Evolutionary conservation across 2,329 filamentous ascomycete genomes (phyloP).

Genomic region (Pleoardoris graminearum): DNA sequence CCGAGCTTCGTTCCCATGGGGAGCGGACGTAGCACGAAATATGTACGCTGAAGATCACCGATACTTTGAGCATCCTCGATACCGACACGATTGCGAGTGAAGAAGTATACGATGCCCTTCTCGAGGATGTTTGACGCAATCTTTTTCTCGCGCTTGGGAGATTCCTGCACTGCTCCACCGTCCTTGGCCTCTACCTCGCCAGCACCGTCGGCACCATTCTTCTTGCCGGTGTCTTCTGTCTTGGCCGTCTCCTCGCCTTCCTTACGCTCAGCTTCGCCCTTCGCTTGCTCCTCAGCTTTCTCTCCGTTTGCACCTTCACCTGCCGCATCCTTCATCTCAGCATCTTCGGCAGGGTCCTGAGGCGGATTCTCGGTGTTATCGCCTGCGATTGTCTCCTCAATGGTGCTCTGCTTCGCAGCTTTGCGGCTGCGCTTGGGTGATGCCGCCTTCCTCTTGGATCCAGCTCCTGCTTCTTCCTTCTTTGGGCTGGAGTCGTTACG

Average conservation of each 20-base stretch:
- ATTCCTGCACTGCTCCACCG: constrained; percentile 50
- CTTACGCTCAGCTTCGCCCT: constrained; percentile 17
- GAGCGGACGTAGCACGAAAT: constrained; percentile 77
- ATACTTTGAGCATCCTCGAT: constrained; percentile 70
- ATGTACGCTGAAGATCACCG: constrained; percentile 74
- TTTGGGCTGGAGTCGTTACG: constrained; percentile 29
- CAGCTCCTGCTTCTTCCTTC: constrained; percentile 37
- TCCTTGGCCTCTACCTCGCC: constrained; percentile 26
- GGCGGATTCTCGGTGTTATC: constrained; percentile 38
- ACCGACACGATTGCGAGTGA: constrained; percentile 76
- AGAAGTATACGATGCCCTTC: constrained; percentile 91
- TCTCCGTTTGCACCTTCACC: constrained; percentile 22
- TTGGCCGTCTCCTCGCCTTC: constrained; percentile 30
- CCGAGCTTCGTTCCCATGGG: constrained; percentile 68
- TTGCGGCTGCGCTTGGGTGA: constrained; percentile 52
- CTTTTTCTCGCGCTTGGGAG: constrained; percentile 55
- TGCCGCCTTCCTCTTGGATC: constrained; percentile 47
- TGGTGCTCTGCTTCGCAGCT: constrained; percentile 53
- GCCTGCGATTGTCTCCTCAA: constrained; percentile 55
- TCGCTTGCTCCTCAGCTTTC: constrained; percentile 32
- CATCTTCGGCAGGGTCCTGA: constrained; percentile 23
- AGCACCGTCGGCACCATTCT: background rate
- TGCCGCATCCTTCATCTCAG: constrained; percentile 30
- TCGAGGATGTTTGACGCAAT: constrained; percentile 71
- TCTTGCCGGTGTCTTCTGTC: constrained; percentile 23